Conservation (phyloP, 495 filamentous ascomycete genomes). For the Aspergillus egyptiacus region DNA sequence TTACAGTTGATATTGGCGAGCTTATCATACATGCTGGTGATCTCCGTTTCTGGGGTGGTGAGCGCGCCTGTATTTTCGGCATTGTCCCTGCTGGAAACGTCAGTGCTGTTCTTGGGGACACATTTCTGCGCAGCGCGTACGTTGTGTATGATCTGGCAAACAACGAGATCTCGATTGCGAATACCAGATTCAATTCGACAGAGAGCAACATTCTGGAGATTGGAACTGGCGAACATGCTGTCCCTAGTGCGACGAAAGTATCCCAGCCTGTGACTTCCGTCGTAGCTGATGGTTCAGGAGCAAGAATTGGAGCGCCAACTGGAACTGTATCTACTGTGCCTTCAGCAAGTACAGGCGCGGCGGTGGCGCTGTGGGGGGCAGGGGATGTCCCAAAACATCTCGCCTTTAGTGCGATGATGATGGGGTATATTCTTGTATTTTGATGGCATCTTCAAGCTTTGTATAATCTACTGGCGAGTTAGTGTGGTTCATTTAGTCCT, state of each 20-base stretch:
- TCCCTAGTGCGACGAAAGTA: slow-evolving; percentile 69
- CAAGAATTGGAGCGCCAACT: slow-evolving; percentile 30
- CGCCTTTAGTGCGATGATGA: slow-evolving; percentile 24
- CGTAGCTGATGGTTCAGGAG: slow-evolving; percentile 31
- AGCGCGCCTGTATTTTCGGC: slow-evolving; percentile 64
- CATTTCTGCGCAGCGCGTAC: slow-evolving; percentile 87
- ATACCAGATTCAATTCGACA: slow-evolving; percentile 76
- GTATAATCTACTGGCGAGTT: not conserved
- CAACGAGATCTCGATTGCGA: slow-evolving; percentile 81
- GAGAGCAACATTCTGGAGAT: slow-evolving; percentile 65
- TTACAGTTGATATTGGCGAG: slow-evolving; percentile 69
- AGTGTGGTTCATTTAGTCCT: no score
- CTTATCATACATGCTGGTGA: slow-evolving; percentile 61
- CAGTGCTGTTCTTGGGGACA: slow-evolving; percentile 77
- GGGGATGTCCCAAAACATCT: slow-evolving; percentile 23
- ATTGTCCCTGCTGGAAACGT: slow-evolving; percentile 64
- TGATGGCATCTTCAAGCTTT: not conserved
- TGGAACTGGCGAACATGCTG: slow-evolving; percentile 50
- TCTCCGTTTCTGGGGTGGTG: slow-evolving; percentile 57
- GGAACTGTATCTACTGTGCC: slow-evolving; percentile 16
- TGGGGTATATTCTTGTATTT: slow-evolving; percentile 25
- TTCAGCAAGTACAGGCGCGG: slow-evolving; percentile 20
- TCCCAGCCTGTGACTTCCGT: slow-evolving; percentile 53
- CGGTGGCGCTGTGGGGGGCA: slow-evolving; percentile 5
- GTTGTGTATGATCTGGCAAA: slow-evolving; percentile 87